Base-by-base conservation (phyloP, 176 grass and related monocot genomes). In the Hordeum marinum region DNA sequence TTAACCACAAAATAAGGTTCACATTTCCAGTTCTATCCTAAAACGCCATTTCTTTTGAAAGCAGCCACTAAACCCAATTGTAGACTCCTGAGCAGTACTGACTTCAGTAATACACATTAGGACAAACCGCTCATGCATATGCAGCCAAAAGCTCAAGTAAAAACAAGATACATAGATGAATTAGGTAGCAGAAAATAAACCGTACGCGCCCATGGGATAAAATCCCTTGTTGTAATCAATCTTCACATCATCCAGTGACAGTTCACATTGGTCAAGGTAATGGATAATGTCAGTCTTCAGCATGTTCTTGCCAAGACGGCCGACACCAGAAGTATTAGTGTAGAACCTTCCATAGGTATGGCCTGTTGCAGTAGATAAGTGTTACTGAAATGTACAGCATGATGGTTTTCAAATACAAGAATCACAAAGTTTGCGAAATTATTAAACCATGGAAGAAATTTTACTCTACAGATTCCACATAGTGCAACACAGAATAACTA, bases 221-320 rank as follows among this genome's bases (percentile, higher is more conserved):
- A 87, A 99, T 76, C 68, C 84, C 83, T 82, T 93, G 82, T 83
- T 96, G 69, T 99, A 99, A 71, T 96, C 91, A 39, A 96, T 83
- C 74, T 96, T 99, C 63, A 96, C 72, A 89, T 96, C 93, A 50
- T 92, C 80, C 32, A 78, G 80, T 72, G 91, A 94, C 66, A 99
- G 68, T 63, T 84, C 89, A 83, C 82, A 90, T 83, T 81, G 89
- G 81, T 94, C 93, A 35, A 99, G 82, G 18, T 79, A 66, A 94
- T 96, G 91, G 63, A 96, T 84, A 76, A 99, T 83, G 77, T 99
- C 96, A 55, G 93, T 99, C 85, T 94, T 96, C 75, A 99, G 86
- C 75, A 91, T 91, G 82, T 89, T 85, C 87, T 75, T 92, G 21
- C 87, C 79, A 15, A 92, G 41, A 68, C 79, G 83, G 20, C 17